Conservation (phyloP, 2,329 filamentous ascomycete species). For the Chaetomium sp. region DNA sequence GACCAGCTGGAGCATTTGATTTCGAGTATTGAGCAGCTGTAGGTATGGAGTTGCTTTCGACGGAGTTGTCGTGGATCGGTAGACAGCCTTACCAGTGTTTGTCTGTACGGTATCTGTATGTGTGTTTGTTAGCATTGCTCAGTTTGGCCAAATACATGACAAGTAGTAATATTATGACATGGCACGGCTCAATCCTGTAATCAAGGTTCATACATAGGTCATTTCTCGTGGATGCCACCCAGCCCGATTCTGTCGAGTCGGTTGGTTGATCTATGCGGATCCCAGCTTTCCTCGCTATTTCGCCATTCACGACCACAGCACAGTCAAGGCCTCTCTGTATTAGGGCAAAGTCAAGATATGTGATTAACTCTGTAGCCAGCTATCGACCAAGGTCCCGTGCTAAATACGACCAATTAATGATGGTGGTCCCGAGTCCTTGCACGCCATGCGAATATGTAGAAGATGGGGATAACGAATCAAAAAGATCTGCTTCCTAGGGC, state of each 20-base stretch:
- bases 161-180: not conserved
- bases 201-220: not conserved
- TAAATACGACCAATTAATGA: conserved; percentile 25
- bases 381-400: conserved; percentile 28
- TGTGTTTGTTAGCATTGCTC: not conserved
- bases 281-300: not conserved
- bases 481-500: conserved; percentile 24
- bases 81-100: not conserved
- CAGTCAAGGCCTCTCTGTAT: not conserved
- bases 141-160: not conserved
- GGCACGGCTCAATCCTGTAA: not conserved
- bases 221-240: not conserved
- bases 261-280: not conserved
- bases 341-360: conserved; percentile 17
- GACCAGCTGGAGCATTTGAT: conserved; percentile 57
- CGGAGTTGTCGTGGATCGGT: too few relatives aligned
- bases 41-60: not conserved
- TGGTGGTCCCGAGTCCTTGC: conserved; percentile 14
- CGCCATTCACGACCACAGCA: not conserved
- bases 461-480: conserved; percentile 24
- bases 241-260: not conserved
- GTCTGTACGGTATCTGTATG: not conserved
- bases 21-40: conserved; percentile 60
- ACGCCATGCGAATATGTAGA: conserved; percentile 24
- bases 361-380: conserved; percentile 26